Evolutionary conservation across 257 asterid genomes (phyloP), one percentile per base, ranked within the genome.

Genomic region (Petunia secreta): DNA sequence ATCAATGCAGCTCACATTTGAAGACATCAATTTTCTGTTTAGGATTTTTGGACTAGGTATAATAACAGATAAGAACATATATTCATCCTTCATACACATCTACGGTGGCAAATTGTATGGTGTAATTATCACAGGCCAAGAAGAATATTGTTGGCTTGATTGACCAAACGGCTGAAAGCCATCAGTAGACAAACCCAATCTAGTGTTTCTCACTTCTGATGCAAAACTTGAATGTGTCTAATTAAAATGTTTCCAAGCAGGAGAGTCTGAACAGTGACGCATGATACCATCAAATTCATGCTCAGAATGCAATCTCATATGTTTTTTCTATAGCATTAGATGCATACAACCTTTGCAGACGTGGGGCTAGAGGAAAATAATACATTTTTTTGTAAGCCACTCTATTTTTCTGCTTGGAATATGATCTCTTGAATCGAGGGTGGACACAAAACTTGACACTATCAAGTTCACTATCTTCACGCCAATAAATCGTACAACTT

Each of bases 191-290:
- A 54, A 54, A 5, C 59, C 59, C 25, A 25, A 25, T 25, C 25
- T 25, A 25, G 25, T 25, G 25, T 25, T 41, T 39, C 77, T 6
- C 3, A 57, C 2, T 4, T 4, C 25, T 25, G 25, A 25, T 25
- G 25, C 25, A 25, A 25, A 25, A 25, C 25, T 25, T 25, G 25
- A 25, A 76, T 36, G 37, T 4, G 52, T 38, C 0, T n/a, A 34
- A 15, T 76, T 60, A 58, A 55, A 76, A 55, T 75, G 39, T 39
- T 76, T 76, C 80, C 67, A 54, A 11, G 80, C 80, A 58, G 9
- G 43, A 2, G 38, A 62, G 37, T 62, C 37, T 1, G 67, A 54
- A 4, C 38, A 34, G 57, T 55, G 80, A 5, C 52, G 25, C 80
- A 76, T 76, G 1, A 53, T 40, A 39, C 53, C 80, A 48, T 50